phyloP scores from a whole-genome alignment of 768 basidiomycete genomes.

The Sarcomyxa edulis region DNA sequence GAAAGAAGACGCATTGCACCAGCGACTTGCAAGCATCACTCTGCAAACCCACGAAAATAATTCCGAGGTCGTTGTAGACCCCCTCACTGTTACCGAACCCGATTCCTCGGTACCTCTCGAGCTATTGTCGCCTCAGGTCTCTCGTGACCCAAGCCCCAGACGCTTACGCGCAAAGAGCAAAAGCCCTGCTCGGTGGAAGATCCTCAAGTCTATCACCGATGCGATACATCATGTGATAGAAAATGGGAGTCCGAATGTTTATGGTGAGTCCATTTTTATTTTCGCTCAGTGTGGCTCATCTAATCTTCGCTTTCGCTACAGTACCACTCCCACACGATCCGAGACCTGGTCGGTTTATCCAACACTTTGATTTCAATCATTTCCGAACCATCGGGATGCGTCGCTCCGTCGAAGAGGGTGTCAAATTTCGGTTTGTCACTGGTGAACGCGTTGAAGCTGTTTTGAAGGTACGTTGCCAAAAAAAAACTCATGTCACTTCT shows the following conservation, averaged over 20 bases:
- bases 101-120: conserved; percentile 71
- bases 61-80: conserved; percentile 56
- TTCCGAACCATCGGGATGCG: conserved; percentile 97
- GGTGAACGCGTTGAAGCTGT: conserved; percentile 76
- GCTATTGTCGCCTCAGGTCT: conserved; percentile 71
- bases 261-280: conserved; percentile 44
- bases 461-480: conserved; percentile 66
- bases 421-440: conserved; percentile 89
- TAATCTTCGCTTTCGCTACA: conserved; percentile 17
- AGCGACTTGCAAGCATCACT: no score
- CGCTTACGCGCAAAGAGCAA: conserved; percentile 73
- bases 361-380: conserved; percentile 90
- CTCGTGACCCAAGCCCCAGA: conserved; percentile 79
- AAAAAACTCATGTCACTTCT: background rate
- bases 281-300: conserved; percentile 4
- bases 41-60: no score
- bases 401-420: conserved; percentile 85
- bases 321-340: conserved; percentile 69
- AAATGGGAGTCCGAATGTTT: conserved; percentile 58
- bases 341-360: conserved; percentile 74
- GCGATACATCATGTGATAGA: conserved; percentile 71
- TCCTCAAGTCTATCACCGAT: conserved; percentile 73
- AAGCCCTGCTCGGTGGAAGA: conserved; percentile 80
- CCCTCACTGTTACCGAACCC: conserved; percentile 47
- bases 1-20: conserved; percentile 37